Evolutionary conservation across 768 basidiomycete species (phyloP).

Genomic region (Xerocomellus dryophilus): DNA sequence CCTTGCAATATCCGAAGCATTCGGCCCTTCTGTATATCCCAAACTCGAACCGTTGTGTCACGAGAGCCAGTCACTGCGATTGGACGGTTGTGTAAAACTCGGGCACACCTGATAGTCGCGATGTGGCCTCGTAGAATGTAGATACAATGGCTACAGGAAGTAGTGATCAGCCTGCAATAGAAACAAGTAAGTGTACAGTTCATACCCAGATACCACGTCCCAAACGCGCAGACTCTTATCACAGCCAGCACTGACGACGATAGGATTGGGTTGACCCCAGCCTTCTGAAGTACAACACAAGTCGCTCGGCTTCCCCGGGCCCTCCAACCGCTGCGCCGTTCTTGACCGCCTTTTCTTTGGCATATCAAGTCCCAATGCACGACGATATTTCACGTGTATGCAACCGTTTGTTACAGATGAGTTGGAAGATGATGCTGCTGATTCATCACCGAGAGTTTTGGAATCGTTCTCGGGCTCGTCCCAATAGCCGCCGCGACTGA

Average conservation of each 20-base stretch:
- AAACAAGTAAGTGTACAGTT: not conserved
- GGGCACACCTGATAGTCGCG: constrained; percentile 88
- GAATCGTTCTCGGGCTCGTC: constrained; percentile 16
- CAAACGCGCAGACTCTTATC: constrained; percentile 91
- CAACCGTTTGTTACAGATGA: constrained; percentile 20
- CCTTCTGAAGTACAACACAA: constrained; percentile 71
- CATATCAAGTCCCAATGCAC: constrained; percentile 47
- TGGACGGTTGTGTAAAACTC: constrained; percentile 81
- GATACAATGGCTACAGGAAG: constrained; percentile 52
- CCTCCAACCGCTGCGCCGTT: constrained; percentile 10
- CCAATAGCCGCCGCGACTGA: constrained; percentile 60
- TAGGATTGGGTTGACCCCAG: constrained; percentile 82
- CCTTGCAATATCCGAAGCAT: constrained; percentile 66
- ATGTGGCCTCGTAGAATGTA: constrained; percentile 81
- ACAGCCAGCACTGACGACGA: constrained; percentile 91
- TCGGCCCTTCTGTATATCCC: constrained; percentile 86
- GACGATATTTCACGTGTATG: constrained; percentile 38
- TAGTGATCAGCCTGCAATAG: constrained; percentile 2
- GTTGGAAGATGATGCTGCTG: not conserved
- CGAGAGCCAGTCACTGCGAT: constrained; percentile 89
- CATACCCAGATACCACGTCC: constrained; percentile 84
- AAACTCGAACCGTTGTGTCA: constrained; percentile 82
- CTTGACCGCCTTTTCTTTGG: constrained; percentile 23
- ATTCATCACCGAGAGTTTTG: constrained; percentile 7
- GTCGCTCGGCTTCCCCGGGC: constrained; percentile 43